Conservation (phyloP, 306 rosid genomes). For the Ceratonia siliqua region DNA sequence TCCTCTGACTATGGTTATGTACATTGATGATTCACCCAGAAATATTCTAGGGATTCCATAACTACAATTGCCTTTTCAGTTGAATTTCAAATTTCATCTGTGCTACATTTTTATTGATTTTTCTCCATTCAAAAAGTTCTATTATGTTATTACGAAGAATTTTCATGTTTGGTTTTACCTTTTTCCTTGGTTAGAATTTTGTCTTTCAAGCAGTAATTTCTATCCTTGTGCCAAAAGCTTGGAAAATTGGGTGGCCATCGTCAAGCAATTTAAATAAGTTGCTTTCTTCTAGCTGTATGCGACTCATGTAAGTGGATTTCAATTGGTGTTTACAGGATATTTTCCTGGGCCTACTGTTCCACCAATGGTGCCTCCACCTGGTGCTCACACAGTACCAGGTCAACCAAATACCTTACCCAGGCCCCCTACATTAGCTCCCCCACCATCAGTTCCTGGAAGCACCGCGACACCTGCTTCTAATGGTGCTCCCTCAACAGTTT, state of each 20-base stretch:
- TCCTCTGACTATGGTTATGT: not conserved
- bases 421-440: slow-evolving; percentile 42
- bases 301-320: slow-evolving; percentile 18
- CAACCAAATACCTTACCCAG: slow-evolving; percentile 36
- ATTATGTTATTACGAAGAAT: not conserved
- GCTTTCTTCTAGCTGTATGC: not conserved
- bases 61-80: slow-evolving; percentile 7
- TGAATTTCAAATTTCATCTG: not conserved
- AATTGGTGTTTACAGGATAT: slow-evolving; percentile 35
- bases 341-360: slow-evolving; percentile 36
- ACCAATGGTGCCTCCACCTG: slow-evolving; percentile 48
- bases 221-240: slow-evolving; percentile 9
- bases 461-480: slow-evolving; percentile 39
- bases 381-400: slow-evolving; percentile 42
- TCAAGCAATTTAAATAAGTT: not conserved
- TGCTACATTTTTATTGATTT: not conserved
- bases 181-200: not conserved
- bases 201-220: slow-evolving; percentile 14
- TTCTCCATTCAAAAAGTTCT: not conserved
- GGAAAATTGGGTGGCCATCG: not conserved
- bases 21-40: not conserved
- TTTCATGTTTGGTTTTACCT: not conserved
- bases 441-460: slow-evolving; percentile 43
- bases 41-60: not conserved
- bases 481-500: slow-evolving; percentile 43